Conservation (phyloP, 2,329 filamentous ascomycete genomes). For the Fusarium palustre region DNA sequence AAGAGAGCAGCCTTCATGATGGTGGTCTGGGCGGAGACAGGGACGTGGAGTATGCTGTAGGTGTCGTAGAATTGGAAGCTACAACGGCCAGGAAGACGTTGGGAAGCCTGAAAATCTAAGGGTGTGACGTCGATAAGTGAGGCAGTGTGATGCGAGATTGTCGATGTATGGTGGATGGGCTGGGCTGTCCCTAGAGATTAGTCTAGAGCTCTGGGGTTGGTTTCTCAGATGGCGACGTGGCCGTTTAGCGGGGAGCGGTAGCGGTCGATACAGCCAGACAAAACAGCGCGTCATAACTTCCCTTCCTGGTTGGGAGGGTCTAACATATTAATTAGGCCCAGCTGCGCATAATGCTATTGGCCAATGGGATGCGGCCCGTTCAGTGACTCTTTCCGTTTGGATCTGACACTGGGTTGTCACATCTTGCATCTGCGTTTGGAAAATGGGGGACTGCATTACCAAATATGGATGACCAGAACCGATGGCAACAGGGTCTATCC, state of each 20-base stretch:
- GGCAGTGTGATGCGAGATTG: constrained; percentile 40
- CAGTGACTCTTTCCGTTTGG: constrained; percentile 22
- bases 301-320: constrained; percentile 12
- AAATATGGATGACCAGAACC: constrained; percentile 29
- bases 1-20: constrained; percentile 64
- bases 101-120: constrained; percentile 29
- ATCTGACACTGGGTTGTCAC: constrained; percentile 38
- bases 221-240: constrained; percentile 41
- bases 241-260: constrained; percentile 31
- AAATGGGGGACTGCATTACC: constrained; percentile 25
- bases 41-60: constrained; percentile 12
- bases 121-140: constrained; percentile 43
- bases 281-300: constrained; percentile 31
- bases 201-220: constrained; percentile 10
- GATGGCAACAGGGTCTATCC: constrained; percentile 26
- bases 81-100: constrained; percentile 16
- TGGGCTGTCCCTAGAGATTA: constrained; percentile 3
- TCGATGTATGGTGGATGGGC: constrained; percentile 24
- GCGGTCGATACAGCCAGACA: constrained; percentile 5
- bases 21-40: constrained; percentile 32
- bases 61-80: constrained; percentile 16
- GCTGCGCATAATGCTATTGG: constrained; percentile 22
- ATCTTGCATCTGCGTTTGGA: constrained; percentile 38
- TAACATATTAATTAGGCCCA: constrained; percentile 16
- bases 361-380: constrained; percentile 31